A percentile compares a stretch with the other conserved stretches of the same genome.
These are phyloP conservation scores for Mycena vitilis DNA, from an alignment of 768 basidiomycete genomes.

Conservation along the genomic window DNA sequence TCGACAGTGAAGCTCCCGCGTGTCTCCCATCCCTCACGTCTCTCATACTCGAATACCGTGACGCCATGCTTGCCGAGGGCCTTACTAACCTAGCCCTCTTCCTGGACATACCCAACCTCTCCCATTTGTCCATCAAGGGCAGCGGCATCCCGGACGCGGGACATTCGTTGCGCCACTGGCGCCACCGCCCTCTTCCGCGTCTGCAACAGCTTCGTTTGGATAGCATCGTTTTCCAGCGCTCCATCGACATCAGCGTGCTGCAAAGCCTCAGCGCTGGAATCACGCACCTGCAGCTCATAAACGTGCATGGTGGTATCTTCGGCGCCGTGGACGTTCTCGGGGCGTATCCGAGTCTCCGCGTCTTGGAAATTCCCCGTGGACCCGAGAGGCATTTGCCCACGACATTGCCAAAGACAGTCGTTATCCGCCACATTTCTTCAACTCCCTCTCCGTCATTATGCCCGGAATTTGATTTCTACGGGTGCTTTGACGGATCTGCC, in stretches of 20 bases:
- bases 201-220: neutral
- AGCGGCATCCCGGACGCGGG: neutral
- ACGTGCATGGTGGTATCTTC: neutral
- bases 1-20: neutral
- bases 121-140: neutral
- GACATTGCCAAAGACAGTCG: too few relatives aligned
- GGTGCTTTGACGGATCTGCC: too few relatives aligned
- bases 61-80: slow-evolving; percentile 10
- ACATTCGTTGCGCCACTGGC: too few relatives aligned
- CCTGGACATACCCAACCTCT: neutral
- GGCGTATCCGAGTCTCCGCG: neutral
- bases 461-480: too few relatives aligned
- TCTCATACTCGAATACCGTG: slow-evolving; percentile 13
- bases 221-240: neutral
- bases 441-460: too few relatives aligned
- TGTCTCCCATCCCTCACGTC: neutral
- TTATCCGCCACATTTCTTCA: too few relatives aligned
- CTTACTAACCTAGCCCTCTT: neutral
- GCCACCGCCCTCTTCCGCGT: neutral
- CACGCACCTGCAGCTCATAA: neutral
- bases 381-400: too few relatives aligned
- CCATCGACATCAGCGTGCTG: neutral
- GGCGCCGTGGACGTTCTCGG: neutral
- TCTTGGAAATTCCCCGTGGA: neutral
- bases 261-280: neutral